These are phyloP conservation scores for Corchorus capsularis DNA, from an alignment of 345 rosid genomes.

Conservation along the genomic window DNA sequence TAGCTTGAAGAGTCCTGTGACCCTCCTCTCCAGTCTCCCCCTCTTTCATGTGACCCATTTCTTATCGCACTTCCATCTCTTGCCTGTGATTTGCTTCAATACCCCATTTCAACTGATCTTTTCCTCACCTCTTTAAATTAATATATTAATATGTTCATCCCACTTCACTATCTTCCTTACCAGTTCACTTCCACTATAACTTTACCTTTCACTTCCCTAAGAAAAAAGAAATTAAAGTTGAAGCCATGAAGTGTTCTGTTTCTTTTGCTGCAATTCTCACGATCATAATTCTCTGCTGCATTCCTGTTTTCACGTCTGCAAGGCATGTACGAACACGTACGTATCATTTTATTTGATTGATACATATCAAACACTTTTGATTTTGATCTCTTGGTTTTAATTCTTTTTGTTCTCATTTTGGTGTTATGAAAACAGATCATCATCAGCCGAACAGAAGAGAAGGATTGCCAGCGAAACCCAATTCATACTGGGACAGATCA, in stretches of 20 bases:
- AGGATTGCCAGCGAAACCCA: background rate
- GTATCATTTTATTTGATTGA: background rate
- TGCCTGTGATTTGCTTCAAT: constrained; percentile 22
- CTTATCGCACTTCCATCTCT: background rate
- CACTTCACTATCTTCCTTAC: background rate
- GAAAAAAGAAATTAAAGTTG: background rate
- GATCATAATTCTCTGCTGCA: background rate
- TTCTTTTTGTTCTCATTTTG: background rate
- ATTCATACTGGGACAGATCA: constrained; percentile 1
- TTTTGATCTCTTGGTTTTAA: too few species aligned
- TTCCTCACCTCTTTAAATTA: background rate
- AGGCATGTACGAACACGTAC: constrained; percentile 3
- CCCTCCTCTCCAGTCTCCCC: constrained; percentile 6
- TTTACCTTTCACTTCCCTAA: background rate
- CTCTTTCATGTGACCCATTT: constrained; percentile 8
- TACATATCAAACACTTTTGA: background rate
- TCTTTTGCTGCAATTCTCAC: background rate
- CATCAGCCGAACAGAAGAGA: background rate
- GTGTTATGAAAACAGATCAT: background rate
- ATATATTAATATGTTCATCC: background rate
- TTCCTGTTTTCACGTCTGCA: background rate
- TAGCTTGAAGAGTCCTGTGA: background rate
- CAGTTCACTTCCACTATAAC: background rate
- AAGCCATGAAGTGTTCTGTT: constrained; percentile 9
- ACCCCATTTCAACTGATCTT: background rate